Evolutionary conservation across 2,329 filamentous ascomycete genomes (phyloP).

Genomic region (Colletotrichum ledebouriae): DNA sequence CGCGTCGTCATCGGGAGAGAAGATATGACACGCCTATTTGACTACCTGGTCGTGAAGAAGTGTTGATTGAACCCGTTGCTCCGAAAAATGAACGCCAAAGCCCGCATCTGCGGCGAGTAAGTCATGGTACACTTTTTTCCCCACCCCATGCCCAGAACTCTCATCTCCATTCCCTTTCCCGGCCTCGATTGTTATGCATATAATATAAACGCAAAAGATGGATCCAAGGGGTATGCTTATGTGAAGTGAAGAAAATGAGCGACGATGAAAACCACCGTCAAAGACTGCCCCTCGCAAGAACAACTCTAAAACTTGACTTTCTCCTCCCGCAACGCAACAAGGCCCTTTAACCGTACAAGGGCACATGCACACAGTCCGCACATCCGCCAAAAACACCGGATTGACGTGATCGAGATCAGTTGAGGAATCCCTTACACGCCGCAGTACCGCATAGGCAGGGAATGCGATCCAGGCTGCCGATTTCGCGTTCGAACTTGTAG

Average conservation of each 20-base stretch:
- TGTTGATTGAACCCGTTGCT: slow-evolving; percentile 10
- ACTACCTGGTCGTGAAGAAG: slow-evolving; percentile 5
- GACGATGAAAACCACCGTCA: slow-evolving; percentile 21
- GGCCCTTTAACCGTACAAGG: slow-evolving; percentile 25
- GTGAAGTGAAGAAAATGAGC: slow-evolving; percentile 39
- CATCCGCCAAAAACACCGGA: slow-evolving; percentile 39
- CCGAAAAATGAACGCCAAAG: slow-evolving; percentile 37
- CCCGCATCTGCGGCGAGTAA: slow-evolving; percentile 30
- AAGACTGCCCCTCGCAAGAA: slow-evolving; percentile 22
- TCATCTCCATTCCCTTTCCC: slow-evolving; percentile 33
- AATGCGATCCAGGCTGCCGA: slow-evolving; percentile 93
- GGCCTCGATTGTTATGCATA: slow-evolving; percentile 37
- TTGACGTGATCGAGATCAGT: slow-evolving; percentile 64
- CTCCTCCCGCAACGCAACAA: slow-evolving; percentile 32
- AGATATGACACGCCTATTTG: neutral
- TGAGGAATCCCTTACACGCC: slow-evolving; percentile 98
- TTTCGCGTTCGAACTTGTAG: slow-evolving; percentile 99
- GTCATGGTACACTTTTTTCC: slow-evolving; percentile 38
- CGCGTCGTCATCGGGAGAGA: neutral
- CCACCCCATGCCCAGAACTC: slow-evolving; percentile 27
- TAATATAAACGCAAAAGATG: slow-evolving; percentile 42
- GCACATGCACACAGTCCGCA: slow-evolving; percentile 27
- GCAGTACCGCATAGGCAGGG: slow-evolving; percentile 96
- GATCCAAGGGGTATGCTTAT: slow-evolving; percentile 41
- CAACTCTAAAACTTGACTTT: slow-evolving; percentile 31